Percentiles rank a stretch among this genome's conserved stretches.
phyloP scores from a whole-genome alignment of 371 early-diverging fungal species.

The Chytridiales sp. region DNA sequence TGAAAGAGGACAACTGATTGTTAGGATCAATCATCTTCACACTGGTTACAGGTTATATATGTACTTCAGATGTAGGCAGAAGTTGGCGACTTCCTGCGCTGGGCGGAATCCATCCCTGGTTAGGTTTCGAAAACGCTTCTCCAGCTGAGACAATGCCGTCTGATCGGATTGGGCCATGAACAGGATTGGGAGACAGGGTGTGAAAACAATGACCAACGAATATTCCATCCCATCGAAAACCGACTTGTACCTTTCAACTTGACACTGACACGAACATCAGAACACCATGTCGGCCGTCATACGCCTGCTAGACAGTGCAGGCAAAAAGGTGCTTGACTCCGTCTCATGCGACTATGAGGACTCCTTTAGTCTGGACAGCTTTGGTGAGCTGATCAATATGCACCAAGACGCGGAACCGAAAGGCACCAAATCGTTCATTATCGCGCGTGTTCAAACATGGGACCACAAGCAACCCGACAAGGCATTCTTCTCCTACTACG shows the following conservation, averaged over 20 bases:
- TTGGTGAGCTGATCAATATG: slow-evolving; percentile 45
- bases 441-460: slow-evolving; percentile 63
- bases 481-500: slow-evolving; percentile 57
- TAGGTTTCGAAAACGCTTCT: no score
- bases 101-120: no score
- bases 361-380: slow-evolving; percentile 52
- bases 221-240: no score
- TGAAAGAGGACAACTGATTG: no score
- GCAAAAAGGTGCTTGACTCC: slow-evolving; percentile 46
- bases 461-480: slow-evolving; percentile 59
- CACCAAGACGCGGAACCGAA: slow-evolving; percentile 40
- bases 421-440: slow-evolving; percentile 48
- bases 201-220: not conserved
- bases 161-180: no score
- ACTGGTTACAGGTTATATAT: no score
- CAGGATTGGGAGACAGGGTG: no score
- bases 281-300: slow-evolving; percentile 39
- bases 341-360: slow-evolving; percentile 54
- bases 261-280: not conserved
- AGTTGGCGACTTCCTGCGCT: no score
- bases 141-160: no score
- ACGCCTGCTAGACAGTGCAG: slow-evolving; percentile 47
- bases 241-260: not conserved
- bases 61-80: no score
- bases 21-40: no score